Percentiles rank a stretch among this genome's conserved stretches.
These are phyloP conservation scores for Escovopsis sp. DNA, from an alignment of 2,329 filamentous ascomycete genomes.

Conservation along the genomic window DNA sequence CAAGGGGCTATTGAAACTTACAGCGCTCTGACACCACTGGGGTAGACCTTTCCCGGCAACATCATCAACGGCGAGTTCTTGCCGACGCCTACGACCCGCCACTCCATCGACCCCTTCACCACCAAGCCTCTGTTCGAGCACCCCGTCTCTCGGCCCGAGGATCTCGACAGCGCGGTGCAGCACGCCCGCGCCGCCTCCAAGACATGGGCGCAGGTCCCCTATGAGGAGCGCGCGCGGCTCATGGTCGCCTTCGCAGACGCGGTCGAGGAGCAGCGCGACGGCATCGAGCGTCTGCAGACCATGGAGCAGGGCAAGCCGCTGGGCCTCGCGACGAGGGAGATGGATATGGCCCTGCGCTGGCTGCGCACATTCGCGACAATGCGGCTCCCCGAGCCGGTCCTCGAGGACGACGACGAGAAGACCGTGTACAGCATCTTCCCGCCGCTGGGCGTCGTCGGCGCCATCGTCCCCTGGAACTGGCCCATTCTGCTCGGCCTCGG, in stretches of 20 bases:
- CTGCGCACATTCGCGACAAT: conserved; percentile 14
- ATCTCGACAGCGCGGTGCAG: conserved; percentile 16
- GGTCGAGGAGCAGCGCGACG: conserved; percentile 11
- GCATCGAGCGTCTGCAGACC: conserved; percentile 10
- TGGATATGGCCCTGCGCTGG: conserved; percentile 10
- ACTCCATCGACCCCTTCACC: conserved; percentile 15
- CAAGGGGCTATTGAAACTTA: too few species aligned
- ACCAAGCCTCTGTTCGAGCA: conserved; percentile 17
- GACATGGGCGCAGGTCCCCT: conserved; percentile 13
- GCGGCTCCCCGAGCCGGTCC: conserved; percentile 58
- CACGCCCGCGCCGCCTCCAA: conserved; percentile 14
- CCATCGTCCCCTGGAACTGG: conserved; percentile 73
- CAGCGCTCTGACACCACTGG: too few species aligned
- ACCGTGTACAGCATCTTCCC: conserved; percentile 64
- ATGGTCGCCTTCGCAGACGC: conserved; percentile 13
- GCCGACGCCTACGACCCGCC: conserved; percentile 8
- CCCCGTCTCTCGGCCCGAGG: conserved; percentile 13
- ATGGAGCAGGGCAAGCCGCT: conserved; percentile 13
- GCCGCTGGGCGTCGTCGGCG: conserved; percentile 61
- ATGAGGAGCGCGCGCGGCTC: conserved; percentile 12
- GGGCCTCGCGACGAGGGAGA: conserved; percentile 7
- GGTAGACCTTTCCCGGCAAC: conserved; percentile 6
- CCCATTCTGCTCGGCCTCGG: conserved; percentile 54
- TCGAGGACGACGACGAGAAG: conserved; percentile 53
- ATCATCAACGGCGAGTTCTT: conserved; percentile 13